Base-by-base conservation (phyloP, 176 grass and related monocot species). In the Saccharum spontaneum region DNA sequence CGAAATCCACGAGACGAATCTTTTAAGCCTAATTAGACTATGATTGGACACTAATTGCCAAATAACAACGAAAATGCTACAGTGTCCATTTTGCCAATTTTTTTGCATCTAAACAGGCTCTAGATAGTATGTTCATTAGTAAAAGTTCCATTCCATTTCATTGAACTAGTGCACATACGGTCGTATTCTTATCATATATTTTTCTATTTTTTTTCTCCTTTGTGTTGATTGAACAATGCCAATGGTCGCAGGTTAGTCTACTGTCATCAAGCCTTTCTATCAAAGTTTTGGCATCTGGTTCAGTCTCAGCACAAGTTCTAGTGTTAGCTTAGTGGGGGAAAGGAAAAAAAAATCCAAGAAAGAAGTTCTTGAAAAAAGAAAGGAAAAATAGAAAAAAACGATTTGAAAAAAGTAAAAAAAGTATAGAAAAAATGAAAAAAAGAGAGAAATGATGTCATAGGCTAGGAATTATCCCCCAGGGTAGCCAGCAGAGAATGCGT, bases 181-280 rank as follows among this genome's bases (percentile, higher is more conserved):
- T 15, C 13, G 34, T 72, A 39, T 89, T 40, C 78, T 22, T 78
- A 61, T 77, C 66, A 63, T 60, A 20, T 78, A 12, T 77, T 31
- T 73, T 55, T 76, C 24, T 23, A 63, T 45, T 18, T 37, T 36
- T 36, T 84, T 67, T 59, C 22, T 37, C 48, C 76, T 69, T 38
- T 87, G n/a, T 62, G 84, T 90, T 87, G 85, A 93, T 89, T 90
- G 80, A 77, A 54, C 79, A 78, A 71, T 93, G 85, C 44, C 77
- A 82, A 90, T 93, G 71, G 30, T 84, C 84, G 91, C 91, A 93
- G 91, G 91, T 79, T 90, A 93, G 78, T 90, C 73, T 90, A 61
- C 73, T 84, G 76, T 81, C 85, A 37, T 90, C 88, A 90, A 83
- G 91, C 75, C 78, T 80, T 93, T 93, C 82, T 82, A 75, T 87